Conservation (phyloP, 805 yeast genomes). For the Cyberlindnera misumaiensis region DNA sequence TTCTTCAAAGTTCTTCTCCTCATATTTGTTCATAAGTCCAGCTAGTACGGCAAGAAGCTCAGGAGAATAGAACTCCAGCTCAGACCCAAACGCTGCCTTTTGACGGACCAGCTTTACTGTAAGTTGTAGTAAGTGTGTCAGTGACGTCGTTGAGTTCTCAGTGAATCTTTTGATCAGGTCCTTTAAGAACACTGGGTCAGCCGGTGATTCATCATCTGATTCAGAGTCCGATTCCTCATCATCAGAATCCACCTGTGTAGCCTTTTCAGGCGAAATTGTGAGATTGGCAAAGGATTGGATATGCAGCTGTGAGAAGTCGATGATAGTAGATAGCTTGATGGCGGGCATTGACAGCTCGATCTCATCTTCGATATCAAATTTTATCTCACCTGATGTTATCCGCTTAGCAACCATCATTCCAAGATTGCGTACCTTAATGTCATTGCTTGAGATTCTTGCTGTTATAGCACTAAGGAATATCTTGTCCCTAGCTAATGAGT, state of each 20-base stretch:
- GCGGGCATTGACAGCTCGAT: slow-evolving; percentile 1
- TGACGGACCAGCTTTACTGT: slow-evolving; percentile 51
- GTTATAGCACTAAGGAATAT: slow-evolving; percentile 47
- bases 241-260: slow-evolving; percentile 13
- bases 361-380: slow-evolving; percentile 25
- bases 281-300: slow-evolving; percentile 11
- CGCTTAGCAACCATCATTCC: slow-evolving; percentile 56
- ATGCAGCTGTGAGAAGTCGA: slow-evolving; percentile 12
- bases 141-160: slow-evolving; percentile 35
- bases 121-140: slow-evolving; percentile 38
- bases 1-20: slow-evolving; percentile 55
- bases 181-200: slow-evolving; percentile 63
- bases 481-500: slow-evolving; percentile 28
- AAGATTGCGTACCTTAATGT: slow-evolving; percentile 37
- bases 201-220: slow-evolving; percentile 21
- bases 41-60: slow-evolving; percentile 45
- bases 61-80: slow-evolving; percentile 51
- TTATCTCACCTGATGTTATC: slow-evolving; percentile 24
- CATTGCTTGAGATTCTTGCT: slow-evolving; percentile 43
- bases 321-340: slow-evolving; percentile 1
- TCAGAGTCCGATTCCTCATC: slow-evolving; percentile 28
- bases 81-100: slow-evolving; percentile 53
- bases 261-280: slow-evolving; percentile 7
- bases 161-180: slow-evolving; percentile 57
- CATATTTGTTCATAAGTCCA: slow-evolving; percentile 50